A percentile compares a stretch with the other conserved stretches of the same genome.
Conservation (phyloP, 306 rosid species). For the Trifolium pratense region DNA sequence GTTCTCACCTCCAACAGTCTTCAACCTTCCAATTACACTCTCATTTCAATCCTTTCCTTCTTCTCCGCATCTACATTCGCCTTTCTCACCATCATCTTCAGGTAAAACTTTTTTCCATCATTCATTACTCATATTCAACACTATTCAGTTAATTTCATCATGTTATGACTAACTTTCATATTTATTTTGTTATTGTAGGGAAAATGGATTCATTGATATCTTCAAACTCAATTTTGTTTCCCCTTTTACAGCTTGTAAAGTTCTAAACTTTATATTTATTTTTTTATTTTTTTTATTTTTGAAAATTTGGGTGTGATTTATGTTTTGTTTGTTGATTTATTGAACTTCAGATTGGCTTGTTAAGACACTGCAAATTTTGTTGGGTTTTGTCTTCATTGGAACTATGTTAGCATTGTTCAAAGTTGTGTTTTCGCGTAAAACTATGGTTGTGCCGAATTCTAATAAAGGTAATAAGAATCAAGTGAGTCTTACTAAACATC, state of each 20-base stretch:
- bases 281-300: neutral
- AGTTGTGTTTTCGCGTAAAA: slow-evolving; percentile 56
- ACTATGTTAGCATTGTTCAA: slow-evolving; percentile 72
- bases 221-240: slow-evolving; percentile 58
- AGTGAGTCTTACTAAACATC: slow-evolving; percentile 64
- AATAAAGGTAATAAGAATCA: slow-evolving; percentile 54
- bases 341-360: slow-evolving; percentile 67
- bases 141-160: neutral
- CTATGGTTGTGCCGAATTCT: slow-evolving; percentile 47
- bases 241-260: slow-evolving; percentile 73
- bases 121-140: neutral
- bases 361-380: slow-evolving; percentile 58
- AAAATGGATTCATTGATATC: slow-evolving; percentile 54
- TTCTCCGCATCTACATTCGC: slow-evolving; percentile 69
- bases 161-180: neutral
- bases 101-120: slow-evolving; percentile 44
- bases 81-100: slow-evolving; percentile 62
- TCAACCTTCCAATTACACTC: slow-evolving; percentile 68
- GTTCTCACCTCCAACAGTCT: slow-evolving; percentile 81
- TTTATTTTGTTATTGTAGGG: slow-evolving; percentile 55
- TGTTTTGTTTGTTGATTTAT: slow-evolving; percentile 2
- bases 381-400: slow-evolving; percentile 68
- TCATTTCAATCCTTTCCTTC: slow-evolving; percentile 63
- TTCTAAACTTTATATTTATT: slow-evolving; percentile 14
- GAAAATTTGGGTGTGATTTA: neutral